Evolutionary conservation across 768 basidiomycete genomes (phyloP).

Genomic region (Termitomyces sp.): DNA sequence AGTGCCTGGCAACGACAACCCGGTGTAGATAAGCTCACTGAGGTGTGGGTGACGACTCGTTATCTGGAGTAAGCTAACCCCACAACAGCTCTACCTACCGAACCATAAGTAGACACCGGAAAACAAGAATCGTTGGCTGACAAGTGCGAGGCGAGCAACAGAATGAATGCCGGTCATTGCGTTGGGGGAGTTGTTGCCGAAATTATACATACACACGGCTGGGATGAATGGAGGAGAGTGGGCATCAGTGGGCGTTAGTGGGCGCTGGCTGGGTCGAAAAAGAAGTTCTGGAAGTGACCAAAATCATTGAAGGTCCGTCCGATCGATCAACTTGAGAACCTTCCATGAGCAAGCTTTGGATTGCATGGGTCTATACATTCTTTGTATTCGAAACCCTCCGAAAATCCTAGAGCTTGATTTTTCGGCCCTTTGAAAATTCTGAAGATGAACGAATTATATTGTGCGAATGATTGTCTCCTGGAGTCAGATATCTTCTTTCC

Average conservation of each 20-base stretch:
- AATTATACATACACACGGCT: neutral
- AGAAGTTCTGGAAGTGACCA: neutral
- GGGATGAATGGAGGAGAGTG: neutral
- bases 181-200: neutral
- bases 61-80: neutral
- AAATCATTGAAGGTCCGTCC: too few relatives aligned
- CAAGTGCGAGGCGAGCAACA: neutral
- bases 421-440: neutral
- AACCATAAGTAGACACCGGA: neutral
- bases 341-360: neutral
- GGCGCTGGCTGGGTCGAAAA: too few relatives aligned
- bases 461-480: neutral
- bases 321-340: neutral
- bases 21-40: neutral
- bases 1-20: too few relatives aligned
- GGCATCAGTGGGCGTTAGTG: neutral
- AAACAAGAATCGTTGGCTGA: neutral
- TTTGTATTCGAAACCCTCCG: neutral
- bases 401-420: neutral
- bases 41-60: neutral
- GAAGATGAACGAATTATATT: neutral
- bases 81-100: neutral
- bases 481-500: neutral
- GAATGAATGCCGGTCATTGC: neutral
- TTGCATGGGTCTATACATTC: neutral